Percentiles rank a stretch among this genome's conserved stretches.
These are phyloP conservation scores for Pseudozyma hubeiensis DNA, from an alignment of 1,284 basidiomycete genomes.

Conservation along the genomic window DNA sequence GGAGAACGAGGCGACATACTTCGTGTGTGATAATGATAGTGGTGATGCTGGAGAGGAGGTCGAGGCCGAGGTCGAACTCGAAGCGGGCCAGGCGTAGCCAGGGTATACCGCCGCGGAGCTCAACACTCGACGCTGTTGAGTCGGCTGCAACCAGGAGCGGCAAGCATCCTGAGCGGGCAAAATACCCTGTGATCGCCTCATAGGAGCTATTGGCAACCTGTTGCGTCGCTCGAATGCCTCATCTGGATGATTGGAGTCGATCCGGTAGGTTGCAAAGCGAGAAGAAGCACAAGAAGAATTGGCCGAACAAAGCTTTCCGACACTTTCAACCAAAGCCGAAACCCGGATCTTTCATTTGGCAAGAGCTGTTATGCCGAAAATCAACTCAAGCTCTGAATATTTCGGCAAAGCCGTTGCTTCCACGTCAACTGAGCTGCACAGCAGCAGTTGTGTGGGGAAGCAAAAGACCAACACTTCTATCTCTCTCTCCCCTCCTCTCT, in stretches of 20 bases:
- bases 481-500: no score
- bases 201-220: neutral
- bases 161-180: slow-evolving; percentile 29
- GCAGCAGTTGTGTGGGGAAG: slow-evolving; percentile 6
- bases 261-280: no score
- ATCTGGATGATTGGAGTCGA: neutral
- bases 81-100: slow-evolving; percentile 8
- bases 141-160: slow-evolving; percentile 14
- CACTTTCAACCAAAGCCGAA: slow-evolving; percentile 12
- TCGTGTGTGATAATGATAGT: slow-evolving; percentile 7
- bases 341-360: slow-evolving; percentile 6
- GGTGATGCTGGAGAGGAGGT: slow-evolving; percentile 4
- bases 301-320: slow-evolving; percentile 1
- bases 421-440: slow-evolving; percentile 24
- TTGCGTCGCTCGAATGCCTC: neutral
- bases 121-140: slow-evolving; percentile 21
- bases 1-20: neutral
- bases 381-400: slow-evolving; percentile 13
- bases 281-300: slow-evolving; percentile 22
- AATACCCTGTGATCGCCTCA: slow-evolving; percentile 26
- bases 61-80: slow-evolving; percentile 10
- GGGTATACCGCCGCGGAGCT: slow-evolving; percentile 27
- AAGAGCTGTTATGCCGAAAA: slow-evolving; percentile 1
- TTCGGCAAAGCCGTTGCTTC: slow-evolving; percentile 10
- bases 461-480: slow-evolving; percentile 4